A percentile compares a stretch with the other conserved stretches of the same genome.
Evolutionary conservation across 768 basidiomycete species (phyloP).

Genomic region (Hypsizygus marmoreus): DNA sequence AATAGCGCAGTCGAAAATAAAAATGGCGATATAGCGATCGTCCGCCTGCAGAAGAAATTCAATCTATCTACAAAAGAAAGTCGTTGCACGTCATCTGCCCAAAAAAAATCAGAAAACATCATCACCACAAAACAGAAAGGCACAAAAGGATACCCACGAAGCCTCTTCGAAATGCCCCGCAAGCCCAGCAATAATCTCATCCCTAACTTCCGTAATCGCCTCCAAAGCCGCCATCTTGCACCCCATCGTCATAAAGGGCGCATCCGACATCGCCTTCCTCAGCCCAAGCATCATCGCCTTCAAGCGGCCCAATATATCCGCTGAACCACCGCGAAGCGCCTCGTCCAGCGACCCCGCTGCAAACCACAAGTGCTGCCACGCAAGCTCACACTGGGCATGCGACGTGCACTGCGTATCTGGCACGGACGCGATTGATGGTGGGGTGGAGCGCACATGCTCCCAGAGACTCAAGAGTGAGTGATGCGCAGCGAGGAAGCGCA

Average conservation of each 20-base stretch:
- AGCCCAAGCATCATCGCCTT: slow-evolving; percentile 42
- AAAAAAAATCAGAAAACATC: too few species aligned
- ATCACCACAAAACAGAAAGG: too few species aligned
- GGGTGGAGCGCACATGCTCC: slow-evolving; percentile 50
- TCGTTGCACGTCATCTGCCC: too few species aligned
- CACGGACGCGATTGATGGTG: slow-evolving; percentile 46
- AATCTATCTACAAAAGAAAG: too few species aligned
- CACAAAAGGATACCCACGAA: neutral
- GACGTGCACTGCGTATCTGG: slow-evolving; percentile 47
- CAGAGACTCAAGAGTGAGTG: slow-evolving; percentile 54
- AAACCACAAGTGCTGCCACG: slow-evolving; percentile 55
- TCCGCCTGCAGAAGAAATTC: too few species aligned
- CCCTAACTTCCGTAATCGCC: slow-evolving; percentile 37
- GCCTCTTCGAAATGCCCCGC: slow-evolving; percentile 33
- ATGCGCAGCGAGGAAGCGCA: slow-evolving; percentile 59
- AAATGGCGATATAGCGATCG: too few species aligned
- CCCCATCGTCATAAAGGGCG: slow-evolving; percentile 36
- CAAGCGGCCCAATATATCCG: slow-evolving; percentile 65
- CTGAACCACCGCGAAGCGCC: slow-evolving; percentile 40
- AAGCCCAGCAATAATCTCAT: slow-evolving; percentile 42
- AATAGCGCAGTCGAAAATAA: too few species aligned
- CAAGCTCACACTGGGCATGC: slow-evolving; percentile 50
- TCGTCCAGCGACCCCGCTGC: slow-evolving; percentile 49
- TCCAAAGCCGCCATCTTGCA: slow-evolving; percentile 50
- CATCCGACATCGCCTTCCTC: slow-evolving; percentile 35